These are phyloP conservation scores for Phytophthora ramorum DNA, from an alignment of 352 stramenopile species.

Conservation along the genomic window DNA sequence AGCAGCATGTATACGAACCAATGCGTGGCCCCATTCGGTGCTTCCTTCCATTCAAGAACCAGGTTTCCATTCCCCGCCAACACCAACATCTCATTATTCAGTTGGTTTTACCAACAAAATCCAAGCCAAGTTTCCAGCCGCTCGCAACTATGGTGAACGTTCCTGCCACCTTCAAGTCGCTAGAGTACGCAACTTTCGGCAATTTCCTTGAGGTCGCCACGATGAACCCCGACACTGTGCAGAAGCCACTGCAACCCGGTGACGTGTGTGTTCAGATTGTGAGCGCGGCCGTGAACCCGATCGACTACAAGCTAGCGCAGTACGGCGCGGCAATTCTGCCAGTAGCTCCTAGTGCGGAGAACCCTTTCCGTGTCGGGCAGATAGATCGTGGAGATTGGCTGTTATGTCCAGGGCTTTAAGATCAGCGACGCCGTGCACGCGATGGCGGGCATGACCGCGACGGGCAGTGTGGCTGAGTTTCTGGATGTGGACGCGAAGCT, in stretches of 20 bases:
- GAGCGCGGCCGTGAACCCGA: constrained; percentile 39
- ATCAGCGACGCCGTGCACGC: constrained; percentile 37
- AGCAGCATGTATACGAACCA: no score
- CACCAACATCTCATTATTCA: no score
- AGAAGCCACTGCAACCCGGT: constrained; percentile 18
- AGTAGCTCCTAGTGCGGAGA: constrained; percentile 7
- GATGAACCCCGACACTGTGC: constrained; percentile 20
- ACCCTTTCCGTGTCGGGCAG: constrained; percentile 21
- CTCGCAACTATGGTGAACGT: constrained; percentile 10
- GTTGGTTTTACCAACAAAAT: no score
- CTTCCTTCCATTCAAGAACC: no score
- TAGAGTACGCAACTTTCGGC: constrained; percentile 28
- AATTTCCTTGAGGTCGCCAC: constrained; percentile 28
- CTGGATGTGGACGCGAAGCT: constrained; percentile 12
- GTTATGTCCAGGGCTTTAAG: constrained; percentile 29
- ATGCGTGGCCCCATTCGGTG: not conserved
- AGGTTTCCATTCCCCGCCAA: no score
- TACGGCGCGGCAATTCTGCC: constrained; percentile 21
- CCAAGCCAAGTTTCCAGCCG: no score
- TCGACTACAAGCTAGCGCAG: constrained; percentile 38
- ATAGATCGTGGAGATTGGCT: constrained; percentile 12
- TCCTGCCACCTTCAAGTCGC: constrained; percentile 33
- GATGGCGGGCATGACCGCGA: constrained; percentile 1
- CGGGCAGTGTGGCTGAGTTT: constrained; percentile 36
- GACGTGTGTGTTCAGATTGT: constrained; percentile 36